A percentile compares a stretch with the other conserved stretches of the same genome.
phyloP scores from a whole-genome alignment of 805 yeast genomes.

The Candida takata region DNA sequence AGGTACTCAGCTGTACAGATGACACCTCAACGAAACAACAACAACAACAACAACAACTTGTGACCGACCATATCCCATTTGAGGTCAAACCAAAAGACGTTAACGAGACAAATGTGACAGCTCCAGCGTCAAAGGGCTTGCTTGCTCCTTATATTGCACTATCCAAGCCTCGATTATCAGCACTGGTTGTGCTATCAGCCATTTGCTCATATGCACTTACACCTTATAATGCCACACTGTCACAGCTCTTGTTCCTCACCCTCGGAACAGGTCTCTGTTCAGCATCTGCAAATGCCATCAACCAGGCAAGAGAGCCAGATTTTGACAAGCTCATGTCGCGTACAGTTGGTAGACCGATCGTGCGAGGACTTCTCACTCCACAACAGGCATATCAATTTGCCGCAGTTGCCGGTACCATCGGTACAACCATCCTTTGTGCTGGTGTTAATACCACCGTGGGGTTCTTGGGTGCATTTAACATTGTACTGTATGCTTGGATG shows the following conservation, averaged over 20 bases:
- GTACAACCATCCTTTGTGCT: conserved; percentile 56
- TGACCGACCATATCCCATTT: conserved; percentile 43
- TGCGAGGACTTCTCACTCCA: conserved; percentile 70
- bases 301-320: conserved; percentile 93
- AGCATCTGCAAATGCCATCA: conserved; percentile 93
- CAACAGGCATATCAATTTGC: conserved; percentile 79
- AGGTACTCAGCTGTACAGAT: conserved; percentile 20
- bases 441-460: conserved; percentile 91
- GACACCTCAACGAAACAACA: conserved; percentile 6
- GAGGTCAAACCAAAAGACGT: conserved; percentile 42
- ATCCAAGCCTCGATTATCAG: conserved; percentile 86
- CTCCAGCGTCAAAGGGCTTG: conserved; percentile 20
- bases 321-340: conserved; percentile 84
- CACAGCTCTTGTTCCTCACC: conserved; percentile 65
- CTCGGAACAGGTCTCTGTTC: conserved; percentile 83
- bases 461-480: conserved; percentile 69
- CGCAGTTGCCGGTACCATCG: conserved; percentile 59
- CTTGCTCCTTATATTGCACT: conserved; percentile 64
- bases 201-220: conserved; percentile 92
- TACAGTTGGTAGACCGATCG: conserved; percentile 86
- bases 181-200: conserved; percentile 82
- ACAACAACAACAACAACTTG: conserved; percentile 2
- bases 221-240: conserved; percentile 70
- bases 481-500: conserved; percentile 78
- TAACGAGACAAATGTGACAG: conserved; percentile 12